These are phyloP conservation scores for Penicillium sp. DNA, from an alignment of 2,329 filamentous ascomycete genomes.

Conservation along the genomic window DNA sequence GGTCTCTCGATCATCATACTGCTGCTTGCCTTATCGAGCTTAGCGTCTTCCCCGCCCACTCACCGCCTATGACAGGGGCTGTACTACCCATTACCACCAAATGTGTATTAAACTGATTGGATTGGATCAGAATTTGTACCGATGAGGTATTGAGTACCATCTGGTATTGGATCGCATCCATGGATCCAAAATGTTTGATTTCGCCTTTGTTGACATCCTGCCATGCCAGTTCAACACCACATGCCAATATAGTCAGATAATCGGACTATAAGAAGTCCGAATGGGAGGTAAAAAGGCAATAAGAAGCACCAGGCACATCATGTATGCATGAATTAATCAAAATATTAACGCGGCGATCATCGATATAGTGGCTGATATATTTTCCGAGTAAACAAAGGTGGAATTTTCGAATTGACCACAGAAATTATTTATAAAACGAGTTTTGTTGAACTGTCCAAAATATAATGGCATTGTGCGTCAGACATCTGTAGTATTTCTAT, in stretches of 20 bases:
- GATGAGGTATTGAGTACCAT: background rate
- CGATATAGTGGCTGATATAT: slow-evolving; percentile 7
- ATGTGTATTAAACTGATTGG: background rate
- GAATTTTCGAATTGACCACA: background rate
- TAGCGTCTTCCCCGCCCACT: slow-evolving; percentile 27
- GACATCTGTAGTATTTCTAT: background rate
- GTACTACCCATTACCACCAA: background rate
- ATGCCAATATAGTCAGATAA: background rate
- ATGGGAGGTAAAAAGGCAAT: background rate
- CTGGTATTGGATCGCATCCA: slow-evolving; percentile 10
- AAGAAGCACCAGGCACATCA: background rate
- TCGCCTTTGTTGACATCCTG: slow-evolving; percentile 2
- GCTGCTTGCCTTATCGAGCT: slow-evolving; percentile 27
- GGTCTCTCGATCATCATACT: slow-evolving; percentile 26
- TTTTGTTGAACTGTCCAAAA: background rate
- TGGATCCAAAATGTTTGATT: slow-evolving; percentile 8
- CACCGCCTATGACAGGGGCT: slow-evolving; percentile 28
- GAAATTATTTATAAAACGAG: background rate
- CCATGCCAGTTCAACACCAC: background rate
- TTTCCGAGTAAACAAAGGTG: slow-evolving; percentile 7
- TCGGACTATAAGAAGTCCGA: background rate
- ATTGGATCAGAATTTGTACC: background rate
- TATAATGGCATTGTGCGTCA: slow-evolving; percentile 7
- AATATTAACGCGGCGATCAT: background rate
- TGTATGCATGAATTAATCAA: background rate